phyloP scores from a whole-genome alignment of 2,329 filamentous ascomycete species.

The Aurifilum marmelostoma region DNA sequence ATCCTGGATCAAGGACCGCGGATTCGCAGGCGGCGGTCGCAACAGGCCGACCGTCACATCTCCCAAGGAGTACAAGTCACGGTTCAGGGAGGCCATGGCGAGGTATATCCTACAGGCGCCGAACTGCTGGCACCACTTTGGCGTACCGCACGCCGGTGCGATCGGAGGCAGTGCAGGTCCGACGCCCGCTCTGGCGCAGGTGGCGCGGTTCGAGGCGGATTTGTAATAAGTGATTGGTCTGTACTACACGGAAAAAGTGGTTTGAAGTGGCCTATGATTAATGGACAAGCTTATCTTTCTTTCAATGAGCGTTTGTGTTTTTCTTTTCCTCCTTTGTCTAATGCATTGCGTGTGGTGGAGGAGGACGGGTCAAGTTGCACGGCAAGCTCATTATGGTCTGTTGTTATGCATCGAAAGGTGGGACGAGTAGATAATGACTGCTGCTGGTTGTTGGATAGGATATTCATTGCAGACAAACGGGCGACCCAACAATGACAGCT shows the following conservation, averaged over 20 bases:
- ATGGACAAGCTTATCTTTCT: not conserved
- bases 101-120: conserved; percentile 75
- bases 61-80: conserved; percentile 95
- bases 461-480: not conserved
- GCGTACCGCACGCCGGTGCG: conserved; percentile 35
- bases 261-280: not conserved
- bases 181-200: conserved; percentile 9
- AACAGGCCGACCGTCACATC: conserved; percentile 94
- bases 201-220: conserved; percentile 14
- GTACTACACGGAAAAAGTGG: no score
- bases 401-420: not conserved
- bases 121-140: conserved; percentile 76
- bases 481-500: not conserved
- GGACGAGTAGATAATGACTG: not conserved
- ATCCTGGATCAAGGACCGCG: conserved; percentile 98
- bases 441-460: conserved; percentile 6
- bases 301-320: not conserved
- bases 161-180: conserved; percentile 2
- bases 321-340: not conserved
- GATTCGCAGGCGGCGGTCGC: conserved; percentile 73
- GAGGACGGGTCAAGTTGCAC: not conserved
- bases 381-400: not conserved
- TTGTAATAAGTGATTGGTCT: no score
- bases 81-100: conserved; percentile 96
- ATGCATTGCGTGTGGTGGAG: not conserved